Percentiles rank a stretch among this genome's conserved stretches.
These are phyloP conservation scores for Debaryomyces prosopidis DNA, from an alignment of 805 yeast species.

Conservation along the genomic window DNA sequence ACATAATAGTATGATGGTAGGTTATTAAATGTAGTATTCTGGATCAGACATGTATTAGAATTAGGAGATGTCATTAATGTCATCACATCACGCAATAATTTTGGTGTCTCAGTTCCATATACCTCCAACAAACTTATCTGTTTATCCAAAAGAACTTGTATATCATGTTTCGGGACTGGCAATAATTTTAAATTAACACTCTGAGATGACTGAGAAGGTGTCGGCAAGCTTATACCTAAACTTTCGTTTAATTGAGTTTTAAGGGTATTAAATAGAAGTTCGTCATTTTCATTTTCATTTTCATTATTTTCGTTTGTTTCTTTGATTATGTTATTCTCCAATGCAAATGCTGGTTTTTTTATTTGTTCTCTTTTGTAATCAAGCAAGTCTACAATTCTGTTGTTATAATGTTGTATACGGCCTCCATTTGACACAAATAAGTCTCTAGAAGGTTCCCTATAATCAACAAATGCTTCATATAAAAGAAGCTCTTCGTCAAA, in stretches of 20 bases:
- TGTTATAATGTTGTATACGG: neutral
- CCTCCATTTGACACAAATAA: constrained; percentile 17
- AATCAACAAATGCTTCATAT: constrained; percentile 34
- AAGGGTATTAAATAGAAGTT: constrained; percentile 13
- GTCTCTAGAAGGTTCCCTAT: constrained; percentile 27
- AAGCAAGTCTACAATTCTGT: neutral
- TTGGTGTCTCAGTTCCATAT: constrained; percentile 52
- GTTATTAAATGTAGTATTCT: constrained; percentile 28
- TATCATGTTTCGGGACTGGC: constrained; percentile 52
- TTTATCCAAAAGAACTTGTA: constrained; percentile 49
- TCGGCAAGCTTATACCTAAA: constrained; percentile 11
- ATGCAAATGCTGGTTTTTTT: neutral
- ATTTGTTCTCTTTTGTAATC: neutral
- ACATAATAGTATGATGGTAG: constrained; percentile 52
- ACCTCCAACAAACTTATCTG: constrained; percentile 56
- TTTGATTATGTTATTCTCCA: neutral
- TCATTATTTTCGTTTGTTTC: neutral
- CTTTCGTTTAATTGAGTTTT: constrained; percentile 10
- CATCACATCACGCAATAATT: constrained; percentile 42
- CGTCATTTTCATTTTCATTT: constrained; percentile 10
- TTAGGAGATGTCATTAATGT: constrained; percentile 44
- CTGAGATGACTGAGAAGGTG: constrained; percentile 5
- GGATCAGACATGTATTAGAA: constrained; percentile 39
- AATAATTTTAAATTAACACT: constrained; percentile 16
- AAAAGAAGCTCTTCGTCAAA: constrained; percentile 38